Base-by-base conservation (phyloP, 345 rosid species). In the Triadica sebifera region DNA sequence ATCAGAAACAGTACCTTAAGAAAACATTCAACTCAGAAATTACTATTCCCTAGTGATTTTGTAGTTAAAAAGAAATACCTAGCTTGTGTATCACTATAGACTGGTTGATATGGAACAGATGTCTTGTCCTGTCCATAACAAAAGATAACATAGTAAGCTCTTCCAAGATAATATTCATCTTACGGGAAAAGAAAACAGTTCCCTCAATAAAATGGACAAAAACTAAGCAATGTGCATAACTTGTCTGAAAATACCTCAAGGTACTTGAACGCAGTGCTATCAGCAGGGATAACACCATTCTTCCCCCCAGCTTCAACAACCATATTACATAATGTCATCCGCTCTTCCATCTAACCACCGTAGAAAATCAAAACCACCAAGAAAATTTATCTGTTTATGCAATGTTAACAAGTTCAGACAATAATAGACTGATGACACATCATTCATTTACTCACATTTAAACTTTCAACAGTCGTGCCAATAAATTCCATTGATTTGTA, bases 291-390 rank as follows among this genome's bases (percentile, higher is more conserved):
- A 59, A 95, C 89, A 65, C 99, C 99, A 73, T 95, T 95, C 87
- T 93, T 95, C 53, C 96, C 99, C 74, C 99, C 97, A 76, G 98
- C 99, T 88, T 95, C 99, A 52, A 95, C 81, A 63, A 91, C 99
- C 99, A 95, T 95, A 81, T 91, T 93, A 86, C 99, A 95, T 17
- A 95, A 74, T 7, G 99, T 93, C 99, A 95, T 95, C 58, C 97
- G 84, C 74, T 95, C 99, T 91, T 95, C 98, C 98, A 95, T 95
- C 99, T 95, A 83, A 65, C 71, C 46, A 71, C 13, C 25, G 55
- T 46, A 81, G 70, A 73, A n/a, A 50, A 67, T 49, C 60, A 59
- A 45, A 72, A 69, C 46, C 49, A 63, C 25, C 10, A 74, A 43
- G 43, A 65, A 67, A 20, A 73, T 13, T 29, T 7, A 55, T 29